Evolutionary conservation across 2,329 filamentous ascomycete species (phyloP), one percentile per base, ranked within the genome.

Genomic region (Corniculantispora saksenae): DNA sequence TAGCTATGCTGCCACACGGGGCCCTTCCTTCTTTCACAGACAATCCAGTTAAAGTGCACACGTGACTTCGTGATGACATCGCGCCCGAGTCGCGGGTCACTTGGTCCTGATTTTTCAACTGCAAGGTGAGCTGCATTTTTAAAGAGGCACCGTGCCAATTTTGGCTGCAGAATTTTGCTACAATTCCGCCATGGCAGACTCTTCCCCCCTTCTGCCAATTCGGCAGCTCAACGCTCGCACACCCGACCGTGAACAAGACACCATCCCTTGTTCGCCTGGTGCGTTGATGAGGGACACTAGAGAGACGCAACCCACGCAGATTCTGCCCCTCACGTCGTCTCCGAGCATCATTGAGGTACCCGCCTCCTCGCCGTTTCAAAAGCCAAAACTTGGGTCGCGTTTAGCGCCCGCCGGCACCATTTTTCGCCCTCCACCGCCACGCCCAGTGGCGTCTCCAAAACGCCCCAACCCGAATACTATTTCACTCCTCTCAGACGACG

Each of bases 311-410:
- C 76, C 81, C 0, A 84, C 81, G 1, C 82, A 85, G 67, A 73
- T 84, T 19, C 73, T 84, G 23, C 63, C 72, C 2, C 63, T 72
- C 35, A 67, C 71, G 53, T 78, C 78, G 27, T 81, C 83, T 9
- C 84, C 84, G 0, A 79, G 80, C 40, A 71, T 81, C 21, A 74
- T 97, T 64, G 94, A 97, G 76, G 94, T 97, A 3, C 89, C 90
- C 35, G 92, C 92, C n/a, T 97, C 94, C 3, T 97, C 94, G 1
- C 94, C 93, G 2, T 83, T 89, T 65, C 84, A 85, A 66, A 65
- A 70, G 32, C 63, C 72, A 29, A 69, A 69, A 57, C 66, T 80
- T 29, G 86, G 84, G 25, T 88, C 82, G 67, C 78, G 86, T 53
- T 90, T 96, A 81, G 91, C 92, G 43, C 91, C 93, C 32, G 85